A percentile compares a stretch with the other conserved stretches of the same genome.
phyloP scores from a whole-genome alignment of 2,329 filamentous ascomycete species.

The Aspergillus persii region DNA sequence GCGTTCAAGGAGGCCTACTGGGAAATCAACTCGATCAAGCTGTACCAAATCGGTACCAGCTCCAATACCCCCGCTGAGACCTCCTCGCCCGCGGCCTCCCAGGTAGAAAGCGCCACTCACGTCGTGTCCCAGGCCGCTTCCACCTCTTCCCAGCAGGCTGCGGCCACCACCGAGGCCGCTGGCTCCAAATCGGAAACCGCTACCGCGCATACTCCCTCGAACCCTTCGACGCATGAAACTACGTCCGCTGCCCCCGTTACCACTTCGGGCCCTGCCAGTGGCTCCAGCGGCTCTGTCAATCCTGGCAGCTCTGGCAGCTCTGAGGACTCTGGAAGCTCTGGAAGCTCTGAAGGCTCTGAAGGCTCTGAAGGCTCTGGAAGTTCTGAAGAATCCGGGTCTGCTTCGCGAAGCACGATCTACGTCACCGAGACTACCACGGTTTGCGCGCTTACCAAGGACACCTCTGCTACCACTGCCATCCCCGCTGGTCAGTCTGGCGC shows the following conservation, averaged over 20 bases:
- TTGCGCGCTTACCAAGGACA: slow-evolving; percentile 9
- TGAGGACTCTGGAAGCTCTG: background rate
- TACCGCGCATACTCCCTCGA: background rate
- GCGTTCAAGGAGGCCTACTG: slow-evolving; percentile 75
- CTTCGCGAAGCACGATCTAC: slow-evolving; percentile 10
- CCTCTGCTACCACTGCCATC: background rate
- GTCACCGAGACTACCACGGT: slow-evolving; percentile 18
- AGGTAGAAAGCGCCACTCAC: background rate
- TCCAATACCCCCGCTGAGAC: slow-evolving; percentile 4
- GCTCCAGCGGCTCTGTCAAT: background rate
- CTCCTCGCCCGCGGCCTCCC: background rate
- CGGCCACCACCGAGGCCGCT: background rate
- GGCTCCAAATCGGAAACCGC: slow-evolving; percentile 1
- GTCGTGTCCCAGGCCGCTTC: background rate
- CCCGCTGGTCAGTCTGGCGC: background rate
- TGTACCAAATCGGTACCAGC: slow-evolving; percentile 48
- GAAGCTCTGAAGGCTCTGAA: background rate
- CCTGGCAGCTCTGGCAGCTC: background rate
- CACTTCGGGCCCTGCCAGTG: background rate
- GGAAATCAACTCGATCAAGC: slow-evolving; percentile 69
- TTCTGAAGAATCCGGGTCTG: slow-evolving; percentile 1
- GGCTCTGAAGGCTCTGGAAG: background rate
- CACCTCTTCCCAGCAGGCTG: background rate
- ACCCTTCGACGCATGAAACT: background rate
- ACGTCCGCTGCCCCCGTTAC: background rate